These are phyloP conservation scores for Dunaliella primolecta DNA, from an alignment of 139 green algal genomes.

Conservation along the genomic window DNA sequence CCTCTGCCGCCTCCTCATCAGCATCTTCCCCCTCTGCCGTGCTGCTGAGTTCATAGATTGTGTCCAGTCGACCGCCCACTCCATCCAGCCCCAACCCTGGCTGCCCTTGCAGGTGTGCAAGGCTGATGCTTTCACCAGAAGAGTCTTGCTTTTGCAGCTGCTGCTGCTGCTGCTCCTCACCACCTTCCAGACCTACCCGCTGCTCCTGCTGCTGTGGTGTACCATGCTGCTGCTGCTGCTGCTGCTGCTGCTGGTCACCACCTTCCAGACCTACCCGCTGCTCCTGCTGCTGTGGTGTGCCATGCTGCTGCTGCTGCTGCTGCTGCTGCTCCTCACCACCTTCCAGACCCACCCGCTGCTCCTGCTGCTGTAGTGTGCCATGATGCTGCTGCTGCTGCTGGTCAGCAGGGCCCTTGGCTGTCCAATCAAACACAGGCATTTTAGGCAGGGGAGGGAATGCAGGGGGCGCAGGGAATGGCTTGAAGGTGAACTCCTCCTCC, in stretches of 20 bases:
- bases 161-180: background rate
- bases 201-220: slow-evolving; percentile 76
- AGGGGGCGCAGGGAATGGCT: background rate
- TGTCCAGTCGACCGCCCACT: background rate
- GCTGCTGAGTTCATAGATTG: background rate
- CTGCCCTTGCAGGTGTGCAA: no score
- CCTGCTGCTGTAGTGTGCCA: background rate
- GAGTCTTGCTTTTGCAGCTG: background rate
- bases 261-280: background rate
- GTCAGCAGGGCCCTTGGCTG: background rate
- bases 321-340: slow-evolving; percentile 1
- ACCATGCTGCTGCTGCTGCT: slow-evolving; percentile 62
- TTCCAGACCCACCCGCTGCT: no score
- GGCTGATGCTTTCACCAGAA: no score
- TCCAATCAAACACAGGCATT: background rate
- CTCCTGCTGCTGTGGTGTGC: slow-evolving; percentile 76
- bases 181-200: slow-evolving; percentile 47
- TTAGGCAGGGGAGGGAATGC: background rate
- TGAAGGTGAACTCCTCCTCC: slow-evolving; percentile 6
- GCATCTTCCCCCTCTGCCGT: background rate
- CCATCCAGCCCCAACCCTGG: background rate
- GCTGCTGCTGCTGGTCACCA: background rate
- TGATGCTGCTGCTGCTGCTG: background rate
- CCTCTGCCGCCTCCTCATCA: background rate
- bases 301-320: slow-evolving; percentile 84